A percentile compares a stretch with the other conserved stretches of the same genome.
phyloP scores from a whole-genome alignment of 352 stramenopile species.

The Globisporangium yorkense region DNA sequence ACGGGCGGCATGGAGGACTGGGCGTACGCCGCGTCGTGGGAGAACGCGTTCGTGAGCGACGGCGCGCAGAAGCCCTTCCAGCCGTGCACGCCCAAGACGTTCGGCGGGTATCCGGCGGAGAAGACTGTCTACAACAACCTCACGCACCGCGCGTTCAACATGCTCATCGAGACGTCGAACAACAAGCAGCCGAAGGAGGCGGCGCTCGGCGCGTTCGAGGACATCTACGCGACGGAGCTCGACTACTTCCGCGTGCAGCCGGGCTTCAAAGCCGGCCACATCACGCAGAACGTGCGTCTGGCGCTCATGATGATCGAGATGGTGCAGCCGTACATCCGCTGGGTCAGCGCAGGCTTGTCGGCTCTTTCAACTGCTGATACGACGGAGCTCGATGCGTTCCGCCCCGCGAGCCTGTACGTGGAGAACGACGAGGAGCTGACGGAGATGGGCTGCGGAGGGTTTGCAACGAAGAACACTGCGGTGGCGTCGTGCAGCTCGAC shows the following conservation, averaged over 20 bases:
- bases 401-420: conserved; percentile 40
- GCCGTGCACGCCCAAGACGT: conserved; percentile 83
- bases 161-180: conserved; percentile 95
- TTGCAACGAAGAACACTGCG: conserved; percentile 26
- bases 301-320: conserved; percentile 93
- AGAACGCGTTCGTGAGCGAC: conserved; percentile 44
- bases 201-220: conserved; percentile 65
- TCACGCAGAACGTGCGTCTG: conserved; percentile 94
- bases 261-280: conserved; percentile 79
- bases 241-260: conserved; percentile 45
- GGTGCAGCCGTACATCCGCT: conserved; percentile 91
- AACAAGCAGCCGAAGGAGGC: conserved; percentile 76
- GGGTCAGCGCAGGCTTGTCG: conserved; percentile 34
- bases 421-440: conserved; percentile 29
- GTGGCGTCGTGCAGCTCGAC: conserved; percentile 45
- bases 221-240: conserved; percentile 62
- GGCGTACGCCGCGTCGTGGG: conserved; percentile 91
- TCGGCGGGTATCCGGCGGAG: conserved; percentile 83
- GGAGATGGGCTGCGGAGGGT: conserved; percentile 44
- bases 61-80: conserved; percentile 40
- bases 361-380: neutral
- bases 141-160: conserved; percentile 93
- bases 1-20: conserved; percentile 98
- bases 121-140: conserved; percentile 94
- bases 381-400: conserved; percentile 24